These are phyloP conservation scores for Proliferodiscus dingleyae DNA, from an alignment of 2,329 filamentous ascomycete genomes.

Conservation along the genomic window DNA sequence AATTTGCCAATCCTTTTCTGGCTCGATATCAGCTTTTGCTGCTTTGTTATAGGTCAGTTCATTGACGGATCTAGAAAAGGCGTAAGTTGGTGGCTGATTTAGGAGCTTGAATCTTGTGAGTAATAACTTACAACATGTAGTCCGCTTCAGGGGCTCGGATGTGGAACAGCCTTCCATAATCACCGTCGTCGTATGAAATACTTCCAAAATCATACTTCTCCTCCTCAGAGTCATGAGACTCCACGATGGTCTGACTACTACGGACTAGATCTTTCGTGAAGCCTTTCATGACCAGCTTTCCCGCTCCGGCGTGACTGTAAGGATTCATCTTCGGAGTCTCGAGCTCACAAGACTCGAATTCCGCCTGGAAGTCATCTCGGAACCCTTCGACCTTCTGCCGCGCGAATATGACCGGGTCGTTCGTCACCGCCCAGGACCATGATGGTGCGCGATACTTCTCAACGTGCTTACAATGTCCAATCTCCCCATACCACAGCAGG, in stretches of 20 bases:
- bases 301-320: neutral
- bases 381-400: too few relatives aligned
- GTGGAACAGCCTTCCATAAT: neutral
- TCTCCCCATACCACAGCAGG: neutral
- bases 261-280: neutral
- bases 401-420: neutral
- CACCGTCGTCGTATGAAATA: neutral
- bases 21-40: too few relatives aligned
- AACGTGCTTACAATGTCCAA: neutral
- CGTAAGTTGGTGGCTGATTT: too few relatives aligned
- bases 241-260: neutral
- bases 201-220: neutral
- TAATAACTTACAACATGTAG: too few relatives aligned
- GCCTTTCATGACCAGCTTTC: neutral
- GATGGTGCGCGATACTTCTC: neutral
- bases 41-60: too few relatives aligned
- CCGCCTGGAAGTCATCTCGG: too few relatives aligned
- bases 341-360: too few relatives aligned
- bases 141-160: too few relatives aligned
- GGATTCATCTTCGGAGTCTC: neutral
- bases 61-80: too few relatives aligned
- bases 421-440: neutral
- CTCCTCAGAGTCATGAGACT: neutral
- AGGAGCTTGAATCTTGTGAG: too few relatives aligned
- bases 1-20: too few relatives aligned